Evolutionary conservation across 768 basidiomycete species (phyloP), one percentile per base, ranked within the genome.

Genomic region (Mycena rosella): DNA sequence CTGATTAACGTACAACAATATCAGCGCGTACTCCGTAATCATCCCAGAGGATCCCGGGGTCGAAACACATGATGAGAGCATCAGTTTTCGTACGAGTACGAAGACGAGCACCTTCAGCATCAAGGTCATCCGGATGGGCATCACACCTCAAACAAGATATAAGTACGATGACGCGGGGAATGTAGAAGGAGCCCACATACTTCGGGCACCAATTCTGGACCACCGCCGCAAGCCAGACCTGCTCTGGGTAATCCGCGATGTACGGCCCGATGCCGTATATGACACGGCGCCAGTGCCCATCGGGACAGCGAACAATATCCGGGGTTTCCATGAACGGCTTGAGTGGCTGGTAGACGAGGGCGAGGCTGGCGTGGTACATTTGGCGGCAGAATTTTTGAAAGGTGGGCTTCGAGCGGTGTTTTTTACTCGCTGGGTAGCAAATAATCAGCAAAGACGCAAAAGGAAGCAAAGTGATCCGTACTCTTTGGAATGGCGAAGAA

Each of bases 241-340:
- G 78, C 53, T 79, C 78, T 14, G 75, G 76, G 57, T 79, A 79
- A 58, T 79, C 76, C 0, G 76, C 75, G 53, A 79, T 77, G 54
- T 73, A 78, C 0, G 75, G 72, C 0, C 74, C 77, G 18, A 80
- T 44, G 11, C 64, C 72, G 53, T 74, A 78, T 4, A 79, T 73
- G 5, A 70, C 73, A 1, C 68, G 61, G 3, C 73, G 68, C 66
- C 59, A 80, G 44, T 79, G 73, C 0, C 69, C 64, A 63, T 80
- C 78, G 5, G 76, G 68, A 48, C 76, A 78, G 2, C 20, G n/a
- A 4, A 61, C 22, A 27, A 78, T 38, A 10, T 69, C 56, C 3
- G 75, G 75, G 1, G 17, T 71, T 14, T 18, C 60, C 77, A 77
- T 78, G 0, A 18, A 70, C 18, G 69, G 66, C 29, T 72, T 69